phyloP scores from a whole-genome alignment of 352 stramenopile genomes.

The Saprolegnia parasitica region DNA sequence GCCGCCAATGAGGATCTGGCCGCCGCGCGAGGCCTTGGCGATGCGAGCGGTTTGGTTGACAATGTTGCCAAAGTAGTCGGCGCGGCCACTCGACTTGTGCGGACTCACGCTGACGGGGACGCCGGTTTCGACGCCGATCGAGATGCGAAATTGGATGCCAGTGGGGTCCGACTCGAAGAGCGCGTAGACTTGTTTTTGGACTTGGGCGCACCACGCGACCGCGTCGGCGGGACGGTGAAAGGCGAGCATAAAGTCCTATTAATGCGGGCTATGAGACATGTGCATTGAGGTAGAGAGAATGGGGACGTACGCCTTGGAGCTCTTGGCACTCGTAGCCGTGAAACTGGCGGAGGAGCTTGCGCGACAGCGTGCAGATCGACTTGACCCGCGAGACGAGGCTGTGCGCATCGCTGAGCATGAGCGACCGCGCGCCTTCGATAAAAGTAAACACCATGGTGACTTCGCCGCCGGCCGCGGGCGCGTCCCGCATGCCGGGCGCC shows the following conservation, averaged over 20 bases:
- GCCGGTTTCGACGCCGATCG: conserved; percentile 81
- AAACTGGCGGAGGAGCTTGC: conserved; percentile 67
- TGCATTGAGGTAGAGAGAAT: neutral
- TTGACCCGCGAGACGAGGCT: conserved; percentile 82
- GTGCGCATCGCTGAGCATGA: conserved; percentile 78
- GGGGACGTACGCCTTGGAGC: conserved; percentile 48
- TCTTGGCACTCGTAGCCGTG: conserved; percentile 87
- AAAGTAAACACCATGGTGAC: conserved; percentile 89
- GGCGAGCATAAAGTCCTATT: conserved; percentile 78
- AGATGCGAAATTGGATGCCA: conserved; percentile 64
- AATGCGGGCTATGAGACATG: neutral
- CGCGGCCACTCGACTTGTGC: conserved; percentile 82
- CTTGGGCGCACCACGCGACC: conserved; percentile 82
- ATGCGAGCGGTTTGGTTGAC: conserved; percentile 86
- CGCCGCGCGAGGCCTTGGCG: conserved; percentile 72
- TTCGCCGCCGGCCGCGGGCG: conserved; percentile 64
- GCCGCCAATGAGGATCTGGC: conserved; percentile 75
- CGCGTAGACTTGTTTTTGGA: conserved; percentile 44
- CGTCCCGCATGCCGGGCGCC: conserved; percentile 74
- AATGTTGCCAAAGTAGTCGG: conserved; percentile 88
- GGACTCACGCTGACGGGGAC: conserved; percentile 78
- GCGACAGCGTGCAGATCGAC: conserved; percentile 69
- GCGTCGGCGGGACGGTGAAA: conserved; percentile 80
- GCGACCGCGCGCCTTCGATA: conserved; percentile 74
- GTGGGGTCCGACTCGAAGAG: conserved; percentile 25